Percentiles rank a stretch among this genome's conserved stretches.
phyloP scores from a whole-genome alignment of 2,329 filamentous ascomycete genomes.

The Geosmithia morbida region DNA sequence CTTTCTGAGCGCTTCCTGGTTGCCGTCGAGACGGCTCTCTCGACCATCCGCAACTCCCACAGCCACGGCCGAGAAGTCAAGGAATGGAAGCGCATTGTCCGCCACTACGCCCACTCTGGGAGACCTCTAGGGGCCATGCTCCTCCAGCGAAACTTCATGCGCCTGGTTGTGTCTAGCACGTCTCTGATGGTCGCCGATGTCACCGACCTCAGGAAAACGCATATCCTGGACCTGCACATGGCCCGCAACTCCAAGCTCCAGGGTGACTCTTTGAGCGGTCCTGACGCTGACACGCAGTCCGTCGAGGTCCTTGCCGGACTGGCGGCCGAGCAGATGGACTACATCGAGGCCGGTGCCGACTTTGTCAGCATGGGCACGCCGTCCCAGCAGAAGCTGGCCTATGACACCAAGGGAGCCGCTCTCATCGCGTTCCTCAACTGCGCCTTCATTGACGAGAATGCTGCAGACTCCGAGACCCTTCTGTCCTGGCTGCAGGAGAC shows the following conservation, averaged over 20 bases:
- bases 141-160: constrained; percentile 77
- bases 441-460: constrained; percentile 64
- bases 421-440: constrained; percentile 79
- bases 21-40: constrained; percentile 77
- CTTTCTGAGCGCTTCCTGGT: constrained; percentile 77
- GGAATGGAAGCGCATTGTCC: constrained; percentile 79
- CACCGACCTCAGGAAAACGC: constrained; percentile 40
- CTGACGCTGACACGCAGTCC: constrained; percentile 38
- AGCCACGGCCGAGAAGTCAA: constrained; percentile 49
- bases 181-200: constrained; percentile 56
- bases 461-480: constrained; percentile 64
- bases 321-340: constrained; percentile 68
- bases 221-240: constrained; percentile 64
- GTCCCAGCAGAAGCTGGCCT: constrained; percentile 77
- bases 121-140: constrained; percentile 84
- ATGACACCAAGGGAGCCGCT: constrained; percentile 70
- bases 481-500: constrained; percentile 78
- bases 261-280: constrained; percentile 9
- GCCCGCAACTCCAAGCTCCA: constrained; percentile 19
- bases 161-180: constrained; percentile 64
- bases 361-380: constrained; percentile 69
- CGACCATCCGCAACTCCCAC: constrained; percentile 71
- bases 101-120: constrained; percentile 66
- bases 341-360: constrained; percentile 79
- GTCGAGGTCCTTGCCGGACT: constrained; percentile 55